Conservation (phyloP, 2,329 filamentous ascomycete genomes). For the Cordyceps javanica region DNA sequence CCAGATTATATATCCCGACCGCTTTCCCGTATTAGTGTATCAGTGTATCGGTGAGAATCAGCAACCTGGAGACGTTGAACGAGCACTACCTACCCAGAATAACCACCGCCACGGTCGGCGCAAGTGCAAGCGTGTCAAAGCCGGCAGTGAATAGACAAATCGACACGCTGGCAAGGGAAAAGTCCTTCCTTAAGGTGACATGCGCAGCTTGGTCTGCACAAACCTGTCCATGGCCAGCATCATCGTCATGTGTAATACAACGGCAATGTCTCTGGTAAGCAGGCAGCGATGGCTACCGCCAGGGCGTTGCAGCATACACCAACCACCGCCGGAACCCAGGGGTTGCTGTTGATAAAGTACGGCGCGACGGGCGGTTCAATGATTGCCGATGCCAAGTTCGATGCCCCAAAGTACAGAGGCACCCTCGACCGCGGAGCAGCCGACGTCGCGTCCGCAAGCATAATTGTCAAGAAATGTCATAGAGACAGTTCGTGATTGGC, state of each 20-base stretch:
- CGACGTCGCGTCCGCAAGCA: constrained; percentile 8
- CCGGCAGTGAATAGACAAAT: not conserved
- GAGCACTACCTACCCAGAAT: not conserved
- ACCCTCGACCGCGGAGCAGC: not conserved
- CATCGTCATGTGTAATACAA: not conserved
- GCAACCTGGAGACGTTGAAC: not conserved
- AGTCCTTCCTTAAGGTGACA: not conserved
- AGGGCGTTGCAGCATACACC: not conserved
- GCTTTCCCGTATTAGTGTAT: not conserved
- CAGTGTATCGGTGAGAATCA: no score
- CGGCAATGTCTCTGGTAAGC: not conserved
- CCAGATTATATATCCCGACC: constrained; percentile 2
- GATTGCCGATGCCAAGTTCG: constrained; percentile 60
- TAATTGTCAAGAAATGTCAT: constrained; percentile 10
- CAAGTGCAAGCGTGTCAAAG: not conserved
- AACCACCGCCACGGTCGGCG: not conserved
- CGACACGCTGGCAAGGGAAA: not conserved
- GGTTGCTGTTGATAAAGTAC: constrained; percentile 10
- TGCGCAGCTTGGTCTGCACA: not conserved
- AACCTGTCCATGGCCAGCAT: not conserved
- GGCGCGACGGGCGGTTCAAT: constrained; percentile 9
- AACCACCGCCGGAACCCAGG: constrained; percentile 5
- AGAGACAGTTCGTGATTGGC: no score
- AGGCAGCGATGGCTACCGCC: not conserved
- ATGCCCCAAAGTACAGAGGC: constrained; percentile 83